Evolutionary conservation across 495 filamentous ascomycete genomes (phyloP), one percentile per base, ranked within the genome.

Genomic region (Penicillium samsonianum): DNA sequence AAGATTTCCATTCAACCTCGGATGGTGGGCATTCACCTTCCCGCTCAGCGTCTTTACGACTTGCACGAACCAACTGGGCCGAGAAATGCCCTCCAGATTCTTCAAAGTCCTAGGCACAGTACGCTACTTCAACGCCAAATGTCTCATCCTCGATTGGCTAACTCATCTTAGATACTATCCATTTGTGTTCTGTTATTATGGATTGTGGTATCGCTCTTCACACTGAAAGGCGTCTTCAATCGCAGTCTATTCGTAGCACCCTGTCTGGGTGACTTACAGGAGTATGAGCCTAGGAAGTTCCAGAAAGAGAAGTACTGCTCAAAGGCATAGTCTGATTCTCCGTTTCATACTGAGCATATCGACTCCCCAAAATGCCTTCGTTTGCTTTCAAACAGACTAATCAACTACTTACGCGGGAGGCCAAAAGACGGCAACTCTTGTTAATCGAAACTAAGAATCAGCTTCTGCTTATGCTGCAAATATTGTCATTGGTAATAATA

Each of bases 21-120:
- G 82, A 17, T 83, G 81, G 81, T 84, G 81, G 82, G 78, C 77
- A 3, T 81, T 83, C 53, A 80, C 73, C 10, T 84, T 83, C 53
- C 80, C 82, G 0, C 58, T 82, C 12, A 78, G 78, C 23, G 77
- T 80, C 12, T 80, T 77, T 58, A 71, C 80, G 0, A 60, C 70
- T 37, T 70, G 66, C 14, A 81, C 80, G 1, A 66, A 64, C 19
- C 62, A 65, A 26, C 52, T 84, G 7, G 78, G 64, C 8, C 28
- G 68, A 41, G 77, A 82, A 54, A 49, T 84, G 40, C 62, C 64
- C 0, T 78, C 73, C 12, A 46, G 19, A 20, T 80, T 83, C 53
- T 80, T 82, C 62, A 67, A 67, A 19, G 71, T 82, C 16, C 54
- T 80, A 19, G 72, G 72, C 44, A 75, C 66, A 57, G 73, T 73